phyloP scores from a whole-genome alignment of 1,139 yeast species.

The Scheffersomyces titani region DNA sequence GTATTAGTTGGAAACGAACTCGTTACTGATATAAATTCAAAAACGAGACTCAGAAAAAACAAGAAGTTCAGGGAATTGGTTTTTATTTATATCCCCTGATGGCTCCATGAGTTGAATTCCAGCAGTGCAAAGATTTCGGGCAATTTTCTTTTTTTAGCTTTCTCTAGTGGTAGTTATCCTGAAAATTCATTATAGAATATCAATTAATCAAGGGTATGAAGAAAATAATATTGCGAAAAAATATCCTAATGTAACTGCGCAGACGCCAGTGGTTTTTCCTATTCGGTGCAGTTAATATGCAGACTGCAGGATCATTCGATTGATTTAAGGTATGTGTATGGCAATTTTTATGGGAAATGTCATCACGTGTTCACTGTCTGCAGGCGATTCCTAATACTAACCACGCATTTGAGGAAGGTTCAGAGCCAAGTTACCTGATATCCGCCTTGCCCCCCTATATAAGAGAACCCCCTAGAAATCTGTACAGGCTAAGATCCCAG shows the following conservation, averaged over 20 bases:
- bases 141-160: background rate
- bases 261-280: background rate
- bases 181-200: background rate
- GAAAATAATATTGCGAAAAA: background rate
- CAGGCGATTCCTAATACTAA: background rate
- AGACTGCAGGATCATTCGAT: background rate
- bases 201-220: background rate
- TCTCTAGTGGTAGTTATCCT: background rate
- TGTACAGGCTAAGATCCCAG: background rate
- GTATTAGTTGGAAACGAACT: slow-evolving; percentile 4
- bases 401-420: background rate
- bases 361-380: background rate
- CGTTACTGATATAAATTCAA: background rate
- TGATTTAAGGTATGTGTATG: background rate
- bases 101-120: background rate
- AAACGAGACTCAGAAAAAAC: background rate
- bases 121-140: background rate
- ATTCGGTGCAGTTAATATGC: background rate
- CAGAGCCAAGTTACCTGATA: background rate
- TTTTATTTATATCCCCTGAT: background rate
- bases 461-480: background rate
- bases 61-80: background rate
- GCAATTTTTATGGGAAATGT: background rate
- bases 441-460: background rate
- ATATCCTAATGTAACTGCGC: background rate